Evolutionary conservation across 495 filamentous ascomycete genomes (phyloP), one percentile per base, ranked within the genome.

Genomic region (Daldinia concentrica): DNA sequence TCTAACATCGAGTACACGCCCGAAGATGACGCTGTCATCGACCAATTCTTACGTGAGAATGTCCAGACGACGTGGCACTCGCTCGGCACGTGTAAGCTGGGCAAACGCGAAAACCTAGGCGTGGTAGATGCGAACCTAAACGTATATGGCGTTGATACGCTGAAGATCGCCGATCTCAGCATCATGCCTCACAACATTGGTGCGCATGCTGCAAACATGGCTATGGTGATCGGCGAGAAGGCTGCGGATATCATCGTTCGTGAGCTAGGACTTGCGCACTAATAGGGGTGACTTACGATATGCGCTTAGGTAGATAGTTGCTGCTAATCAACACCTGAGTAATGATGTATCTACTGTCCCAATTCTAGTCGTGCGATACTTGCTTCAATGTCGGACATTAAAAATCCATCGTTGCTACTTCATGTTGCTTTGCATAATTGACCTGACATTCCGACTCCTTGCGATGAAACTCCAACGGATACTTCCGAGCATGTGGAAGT

Each of bases 1-100:
- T 0, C 8, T 0, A 48, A 48, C 4, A 48, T 48, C 43, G 43
- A 48, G 43, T 48, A 48, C 19, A 48, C 43, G 19, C 7, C 43
- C 3, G 85, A 86, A 14, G 87, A 89, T 58, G 84, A 88, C 48
- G 72, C 77, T 45, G 81, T 77, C 6, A 78, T 87, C 61, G 82
- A 82, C 59, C 57, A 80, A 15, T 84, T 71, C 66, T 27, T 86
- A 54, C 67, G 82, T 3, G 77, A 79, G 50, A 80, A 80, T 26
- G 58, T 84, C 17, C 65, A 64, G 41, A 81, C 82, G 8, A 84
- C 82, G 1, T 86, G 84, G 84, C 85, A 87, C 66, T 78, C 78
- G 22, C 66, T 87, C 50, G 84, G 84, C 4, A 86, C 82, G 8
- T 80, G 76, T 43, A 80, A 78, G 64, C 82, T 83, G 80, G 78